Base-by-base conservation (phyloP, 1,284 basidiomycete species). In the Neotropicomus parvogracilis region DNA sequence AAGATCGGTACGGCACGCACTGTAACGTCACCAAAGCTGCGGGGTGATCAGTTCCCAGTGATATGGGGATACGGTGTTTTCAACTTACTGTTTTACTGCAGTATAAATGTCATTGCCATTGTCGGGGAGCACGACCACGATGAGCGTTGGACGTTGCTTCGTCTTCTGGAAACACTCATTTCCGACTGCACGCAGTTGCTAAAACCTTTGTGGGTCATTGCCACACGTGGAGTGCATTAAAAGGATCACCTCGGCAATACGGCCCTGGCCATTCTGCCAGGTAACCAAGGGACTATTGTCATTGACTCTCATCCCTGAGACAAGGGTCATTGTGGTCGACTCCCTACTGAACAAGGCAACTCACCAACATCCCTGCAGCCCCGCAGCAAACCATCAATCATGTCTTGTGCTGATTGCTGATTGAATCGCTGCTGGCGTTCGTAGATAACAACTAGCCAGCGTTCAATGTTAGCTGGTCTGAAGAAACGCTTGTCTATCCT, bases 111-210 rank as follows among this genome's bases (percentile, higher is more conserved):
- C 84, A 34, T 83, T 81, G 0, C 80, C 83, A 1, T 76, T 75
- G 49, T 89, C 85, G 0, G 87, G 87, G n/a, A 90, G 71, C 39
- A 89, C 65, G 14, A 81, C 77, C 1, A 89, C 77, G 16, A 88
- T 71, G 3, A 88, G 70, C 6, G 70, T 73, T 0, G 86, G 86
- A 3, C 69, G 65, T 4, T 59, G 55, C 11, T 64, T 63, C 17
- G 69, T 68, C 54, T 67, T 72, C 35, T 65, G 58, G 31, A 55
- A 62, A 54, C 74, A 77, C 26, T 70, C 70, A 1, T 55, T 54
- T 10, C 84, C 85, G 1, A 72, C 71, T 2, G 56, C 56, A 9
- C 65, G 68, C 24, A 88, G 64, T 70, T 80, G 76, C 76, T 76
- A 50, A 46, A 46, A 42, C 11, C 0, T 4, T 32, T 10, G 1